These are phyloP conservation scores for Stephanodiscus triporus DNA, from an alignment of 108 stramenopile genomes.

Conservation along the genomic window DNA sequence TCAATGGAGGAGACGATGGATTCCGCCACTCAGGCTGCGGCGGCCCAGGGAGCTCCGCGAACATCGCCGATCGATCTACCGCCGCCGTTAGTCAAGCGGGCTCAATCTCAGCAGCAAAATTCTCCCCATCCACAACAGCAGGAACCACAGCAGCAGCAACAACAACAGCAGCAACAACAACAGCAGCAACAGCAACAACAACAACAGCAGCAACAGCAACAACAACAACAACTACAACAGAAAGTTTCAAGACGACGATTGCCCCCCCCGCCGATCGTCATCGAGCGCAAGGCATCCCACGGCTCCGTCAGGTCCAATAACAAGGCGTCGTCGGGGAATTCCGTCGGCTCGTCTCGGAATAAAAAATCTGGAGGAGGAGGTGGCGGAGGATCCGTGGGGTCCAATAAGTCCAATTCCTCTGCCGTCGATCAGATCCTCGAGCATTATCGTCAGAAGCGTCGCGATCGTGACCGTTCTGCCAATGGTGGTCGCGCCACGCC, in stretches of 20 bases:
- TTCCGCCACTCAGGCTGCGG: too few relatives aligned
- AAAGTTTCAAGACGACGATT: slow-evolving; percentile 4
- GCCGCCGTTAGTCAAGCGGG: background rate
- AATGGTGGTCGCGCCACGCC: too few relatives aligned
- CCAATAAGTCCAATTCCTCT: slow-evolving; percentile 37
- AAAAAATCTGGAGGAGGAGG: slow-evolving; percentile 7
- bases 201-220: background rate
- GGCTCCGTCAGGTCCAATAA: too few relatives aligned
- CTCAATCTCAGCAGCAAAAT: background rate
- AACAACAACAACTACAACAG: background rate
- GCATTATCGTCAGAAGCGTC: slow-evolving; percentile 43
- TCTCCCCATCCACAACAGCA: background rate
- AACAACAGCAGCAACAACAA: slow-evolving; percentile 8
- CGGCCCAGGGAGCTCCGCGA: too few relatives aligned
- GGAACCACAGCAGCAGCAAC: background rate
- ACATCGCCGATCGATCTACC: too few relatives aligned
- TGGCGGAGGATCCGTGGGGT: slow-evolving; percentile 4
- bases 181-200: background rate
- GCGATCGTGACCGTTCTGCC: background rate
- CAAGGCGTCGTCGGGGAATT: background rate
- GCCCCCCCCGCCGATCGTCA: background rate
- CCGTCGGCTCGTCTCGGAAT: slow-evolving; percentile 12
- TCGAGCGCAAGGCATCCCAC: too few relatives aligned
- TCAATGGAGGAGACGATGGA: background rate
- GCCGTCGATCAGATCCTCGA: slow-evolving; percentile 49